Conservation (phyloP, 768 basidiomycete genomes). For the Lentinus brumalis region DNA sequence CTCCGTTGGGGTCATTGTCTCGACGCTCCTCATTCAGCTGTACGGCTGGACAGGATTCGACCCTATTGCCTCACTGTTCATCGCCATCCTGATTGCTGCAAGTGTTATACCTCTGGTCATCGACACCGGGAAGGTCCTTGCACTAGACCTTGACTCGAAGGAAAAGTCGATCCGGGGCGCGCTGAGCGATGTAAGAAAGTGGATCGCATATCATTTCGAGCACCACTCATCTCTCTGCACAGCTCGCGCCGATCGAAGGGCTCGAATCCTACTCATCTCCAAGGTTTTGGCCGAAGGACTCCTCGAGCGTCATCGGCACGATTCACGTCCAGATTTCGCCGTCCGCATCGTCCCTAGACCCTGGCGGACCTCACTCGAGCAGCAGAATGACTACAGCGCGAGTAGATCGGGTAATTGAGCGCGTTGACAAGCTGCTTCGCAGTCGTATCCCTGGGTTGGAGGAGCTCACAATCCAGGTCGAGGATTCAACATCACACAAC, state of each 20-base stretch:
- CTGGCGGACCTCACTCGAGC: slow-evolving; percentile 52
- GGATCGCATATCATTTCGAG: not conserved
- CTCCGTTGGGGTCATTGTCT: slow-evolving; percentile 96
- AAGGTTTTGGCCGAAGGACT: slow-evolving; percentile 96
- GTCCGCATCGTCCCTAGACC: slow-evolving; percentile 57
- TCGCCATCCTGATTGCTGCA: slow-evolving; percentile 91
- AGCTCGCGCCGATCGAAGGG: slow-evolving; percentile 80
- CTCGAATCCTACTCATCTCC: slow-evolving; percentile 78
- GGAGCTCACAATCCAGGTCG: slow-evolving; percentile 82
- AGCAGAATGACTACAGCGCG: slow-evolving; percentile 54
- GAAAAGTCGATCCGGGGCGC: slow-evolving; percentile 57
- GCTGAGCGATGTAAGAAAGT: slow-evolving; percentile 58
- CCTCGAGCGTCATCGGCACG: slow-evolving; percentile 81
- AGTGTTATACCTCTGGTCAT: slow-evolving; percentile 95
- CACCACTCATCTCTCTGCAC: slow-evolving; percentile 9
- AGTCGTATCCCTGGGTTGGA: slow-evolving; percentile 78
- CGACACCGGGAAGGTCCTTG: slow-evolving; percentile 87
- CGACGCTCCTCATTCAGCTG: slow-evolving; percentile 90
- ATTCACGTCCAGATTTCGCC: slow-evolving; percentile 87
- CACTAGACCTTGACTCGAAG: slow-evolving; percentile 78
- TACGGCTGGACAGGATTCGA: slow-evolving; percentile 99
- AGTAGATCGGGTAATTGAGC: slow-evolving; percentile 71
- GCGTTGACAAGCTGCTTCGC: slow-evolving; percentile 73
- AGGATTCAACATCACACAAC: slow-evolving; percentile 10
- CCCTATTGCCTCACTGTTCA: slow-evolving; percentile 96